Evolutionary conservation across 1,139 yeast species (phyloP), one percentile per base, ranked within the genome.

Genomic region (Scheffersomyces parashehatae): DNA sequence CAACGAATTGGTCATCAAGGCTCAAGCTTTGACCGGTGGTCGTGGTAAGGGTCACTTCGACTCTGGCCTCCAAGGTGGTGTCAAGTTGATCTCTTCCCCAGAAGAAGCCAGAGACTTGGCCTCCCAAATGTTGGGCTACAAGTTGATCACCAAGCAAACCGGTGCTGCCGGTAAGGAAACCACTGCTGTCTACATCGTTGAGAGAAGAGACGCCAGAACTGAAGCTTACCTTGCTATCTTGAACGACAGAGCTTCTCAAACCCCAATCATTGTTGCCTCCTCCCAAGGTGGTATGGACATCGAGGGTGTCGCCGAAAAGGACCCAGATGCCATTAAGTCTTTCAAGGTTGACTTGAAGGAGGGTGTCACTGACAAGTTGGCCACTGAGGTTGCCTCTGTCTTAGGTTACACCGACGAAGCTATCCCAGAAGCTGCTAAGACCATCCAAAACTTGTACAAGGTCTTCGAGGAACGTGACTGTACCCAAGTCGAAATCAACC

Each of bases 221-320:
- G 99, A 93, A 75, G 96, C 97, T 49, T 93, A 93, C 73, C 73
- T 95, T 55, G 96, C 98, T 53, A 89, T 95, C 58, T 80, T 95
- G 58, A 82, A 91, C 87, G 99, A 93, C 79, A 88, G 99, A 75
- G 81, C 83, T 55, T 79, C 85, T 53, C 96, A 91, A 73, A 77
- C 82, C 57, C 97, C 98, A 51, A 79, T 93, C 74, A 88, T 93
- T 65, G 97, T 93, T 55, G 97, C 97, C 39, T 89, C 97, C 32
- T 77, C 96, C 55, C 95, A 93, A 76, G 99, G 99, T 77, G 99
- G 99, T 78, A 91, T 95, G 96, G 97, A 93, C 73, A 95, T 93
- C 64, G 99, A 93, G 78, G 96, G 96, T 68, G 98, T 95, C 55
- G 99, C 99, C 49, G 86, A 86, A 58, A 83, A 80, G 59, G 86